These are phyloP conservation scores for Oryza nivara DNA, from an alignment of 176 grass and related monocot species.

Conservation along the genomic window DNA sequence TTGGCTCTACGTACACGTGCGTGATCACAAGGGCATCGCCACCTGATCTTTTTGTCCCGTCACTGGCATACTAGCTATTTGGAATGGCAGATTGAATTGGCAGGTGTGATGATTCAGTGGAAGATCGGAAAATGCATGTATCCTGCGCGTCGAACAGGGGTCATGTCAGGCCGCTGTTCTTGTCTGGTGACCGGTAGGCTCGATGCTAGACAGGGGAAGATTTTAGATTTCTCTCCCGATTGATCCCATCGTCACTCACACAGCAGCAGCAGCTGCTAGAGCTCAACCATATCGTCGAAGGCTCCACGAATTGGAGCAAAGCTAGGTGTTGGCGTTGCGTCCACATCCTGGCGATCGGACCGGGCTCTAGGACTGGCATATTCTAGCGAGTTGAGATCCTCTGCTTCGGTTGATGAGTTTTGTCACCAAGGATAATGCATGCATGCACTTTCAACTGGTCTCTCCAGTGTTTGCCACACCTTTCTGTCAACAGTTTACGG, in stretches of 20 bases:
- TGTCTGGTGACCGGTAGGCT: slow-evolving; percentile 40
- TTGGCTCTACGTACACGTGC: slow-evolving; percentile 51
- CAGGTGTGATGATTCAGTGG: neutral
- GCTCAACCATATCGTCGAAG: neutral
- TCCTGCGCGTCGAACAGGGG: slow-evolving; percentile 29
- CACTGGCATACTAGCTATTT: neutral
- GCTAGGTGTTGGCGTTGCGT: slow-evolving; percentile 40
- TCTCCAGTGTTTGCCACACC: neutral
- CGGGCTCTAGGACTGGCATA: neutral
- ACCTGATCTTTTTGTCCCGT: slow-evolving; percentile 9
- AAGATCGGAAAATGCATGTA: slow-evolving; percentile 8
- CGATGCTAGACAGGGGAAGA: slow-evolving; percentile 23
- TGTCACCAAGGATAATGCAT: neutral
- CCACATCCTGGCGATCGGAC: neutral
- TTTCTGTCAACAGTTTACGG: neutral
- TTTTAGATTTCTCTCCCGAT: neutral
- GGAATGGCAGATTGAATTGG: neutral
- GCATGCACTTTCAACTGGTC: slow-evolving; percentile 36
- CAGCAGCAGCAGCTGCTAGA: neutral
- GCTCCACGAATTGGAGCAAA: neutral
- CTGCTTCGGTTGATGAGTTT: slow-evolving; percentile 13
- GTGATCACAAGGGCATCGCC: neutral
- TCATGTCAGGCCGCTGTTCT: slow-evolving; percentile 40
- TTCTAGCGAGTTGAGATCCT: slow-evolving; percentile 22
- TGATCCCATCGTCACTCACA: neutral